Evolutionary conservation across 768 basidiomycete genomes (phyloP).

Genomic region (Hysterangium stoloniferum): DNA sequence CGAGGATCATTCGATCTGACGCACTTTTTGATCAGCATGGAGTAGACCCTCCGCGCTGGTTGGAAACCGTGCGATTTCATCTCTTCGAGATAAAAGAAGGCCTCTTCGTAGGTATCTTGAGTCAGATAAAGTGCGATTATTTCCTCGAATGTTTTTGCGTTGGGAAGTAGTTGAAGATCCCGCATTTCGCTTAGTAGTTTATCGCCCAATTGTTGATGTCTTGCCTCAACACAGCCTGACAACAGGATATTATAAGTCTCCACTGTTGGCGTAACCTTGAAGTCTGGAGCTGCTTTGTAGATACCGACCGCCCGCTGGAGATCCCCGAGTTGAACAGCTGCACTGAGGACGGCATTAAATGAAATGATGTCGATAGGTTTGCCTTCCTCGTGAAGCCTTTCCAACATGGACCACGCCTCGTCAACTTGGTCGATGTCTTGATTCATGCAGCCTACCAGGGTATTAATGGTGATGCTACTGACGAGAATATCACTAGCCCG

Average conservation of each 20-base stretch:
- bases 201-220: conserved; percentile 62
- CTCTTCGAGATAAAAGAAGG: conserved; percentile 83
- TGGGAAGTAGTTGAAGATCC: conserved; percentile 42
- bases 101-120: conserved; percentile 71
- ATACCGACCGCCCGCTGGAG: conserved; percentile 70
- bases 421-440: conserved; percentile 49
- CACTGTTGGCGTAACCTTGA: conserved; percentile 47
- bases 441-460: conserved; percentile 44
- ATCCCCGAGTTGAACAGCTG: conserved; percentile 52
- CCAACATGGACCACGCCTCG: conserved; percentile 52
- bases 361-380: conserved; percentile 46
- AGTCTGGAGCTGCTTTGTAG: conserved; percentile 56
- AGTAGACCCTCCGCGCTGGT: conserved; percentile 53
- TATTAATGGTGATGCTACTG: conserved; percentile 40
- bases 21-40: conserved; percentile 52
- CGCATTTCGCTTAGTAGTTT: conserved; percentile 61
- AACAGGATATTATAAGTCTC: conserved; percentile 67
- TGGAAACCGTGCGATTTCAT: conserved; percentile 60
- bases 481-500: conserved; percentile 44
- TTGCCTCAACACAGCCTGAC: conserved; percentile 49
- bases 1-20: conserved; percentile 48
- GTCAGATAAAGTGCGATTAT: conserved; percentile 66
- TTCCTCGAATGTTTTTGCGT: conserved; percentile 54
- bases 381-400: conserved; percentile 48
- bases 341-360: conserved; percentile 62